A percentile compares a stretch with the other conserved stretches of the same genome.
Evolutionary conservation across 352 stramenopile genomes (phyloP).

Genomic region (Phytophthora palmivora): DNA sequence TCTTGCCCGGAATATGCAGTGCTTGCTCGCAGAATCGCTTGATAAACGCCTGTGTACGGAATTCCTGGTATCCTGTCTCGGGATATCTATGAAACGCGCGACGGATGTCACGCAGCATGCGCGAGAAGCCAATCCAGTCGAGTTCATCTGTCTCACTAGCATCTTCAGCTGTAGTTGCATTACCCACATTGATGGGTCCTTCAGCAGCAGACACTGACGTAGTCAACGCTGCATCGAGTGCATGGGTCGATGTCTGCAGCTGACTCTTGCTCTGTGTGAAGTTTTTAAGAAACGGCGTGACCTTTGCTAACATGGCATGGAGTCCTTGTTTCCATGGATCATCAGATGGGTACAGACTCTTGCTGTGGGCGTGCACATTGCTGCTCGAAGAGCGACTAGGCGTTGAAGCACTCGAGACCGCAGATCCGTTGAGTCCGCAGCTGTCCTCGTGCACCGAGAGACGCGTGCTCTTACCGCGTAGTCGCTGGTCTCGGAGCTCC

Average conservation of each 20-base stretch:
- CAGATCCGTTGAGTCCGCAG: constrained; percentile 3
- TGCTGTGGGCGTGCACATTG: constrained; percentile 18
- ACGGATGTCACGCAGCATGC: constrained; percentile 80
- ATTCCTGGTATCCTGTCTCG: constrained; percentile 93
- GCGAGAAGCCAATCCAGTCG: constrained; percentile 76
- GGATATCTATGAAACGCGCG: constrained; percentile 90
- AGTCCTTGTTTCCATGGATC: constrained; percentile 79
- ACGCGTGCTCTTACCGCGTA: constrained; percentile 67
- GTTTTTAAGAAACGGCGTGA: constrained; percentile 69
- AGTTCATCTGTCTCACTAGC: constrained; percentile 23
- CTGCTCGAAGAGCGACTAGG: constrained; percentile 2
- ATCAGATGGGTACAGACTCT: constrained; percentile 66
- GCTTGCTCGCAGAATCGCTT: constrained; percentile 80
- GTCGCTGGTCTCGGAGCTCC: constrained; percentile 73
- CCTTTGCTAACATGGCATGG: constrained; percentile 49
- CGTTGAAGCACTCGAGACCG: constrained; percentile 3
- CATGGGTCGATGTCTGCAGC: constrained; percentile 11
- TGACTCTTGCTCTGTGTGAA: constrained; percentile 50
- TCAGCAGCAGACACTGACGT: constrained; percentile 18
- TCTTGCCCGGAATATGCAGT: constrained; percentile 78
- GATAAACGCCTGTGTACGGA: constrained; percentile 89
- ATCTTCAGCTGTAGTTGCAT: neutral
- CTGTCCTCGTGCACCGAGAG: constrained; percentile 10
- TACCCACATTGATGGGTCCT: neutral
- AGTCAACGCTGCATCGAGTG: constrained; percentile 20